Percentiles rank a stretch among this genome's conserved stretches.
phyloP scores from a whole-genome alignment of 495 filamentous ascomycete genomes.

The Penicillium ucsense region DNA sequence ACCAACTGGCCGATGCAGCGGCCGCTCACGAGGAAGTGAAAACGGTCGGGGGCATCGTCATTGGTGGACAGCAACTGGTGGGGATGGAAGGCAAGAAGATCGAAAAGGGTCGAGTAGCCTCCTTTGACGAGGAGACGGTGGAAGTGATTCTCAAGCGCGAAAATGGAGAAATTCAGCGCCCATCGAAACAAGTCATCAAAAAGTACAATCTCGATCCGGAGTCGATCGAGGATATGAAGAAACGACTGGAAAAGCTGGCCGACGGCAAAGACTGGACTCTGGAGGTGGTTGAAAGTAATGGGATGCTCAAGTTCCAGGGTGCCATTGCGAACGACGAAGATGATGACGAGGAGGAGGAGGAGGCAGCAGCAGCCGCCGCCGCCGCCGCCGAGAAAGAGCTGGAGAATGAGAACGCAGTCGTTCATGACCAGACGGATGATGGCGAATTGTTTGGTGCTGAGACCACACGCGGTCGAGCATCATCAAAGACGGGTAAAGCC shows the following conservation, averaged over 20 bases:
- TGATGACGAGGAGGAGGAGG: conserved; percentile 9
- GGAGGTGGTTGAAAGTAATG: conserved; percentile 36
- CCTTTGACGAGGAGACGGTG: conserved; percentile 29
- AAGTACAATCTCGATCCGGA: conserved; percentile 61
- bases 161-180: conserved; percentile 43
- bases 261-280: conserved; percentile 39
- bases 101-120: conserved; percentile 40
- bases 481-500: too few relatives aligned
- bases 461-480: too few relatives aligned
- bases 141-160: conserved; percentile 47
- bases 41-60: conserved; percentile 48
- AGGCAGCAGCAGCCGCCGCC: too few relatives aligned
- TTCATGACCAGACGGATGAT: neutral
- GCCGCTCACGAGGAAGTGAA: conserved; percentile 20
- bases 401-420: too few relatives aligned
- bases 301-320: conserved; percentile 41
- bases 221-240: conserved; percentile 52
- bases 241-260: conserved; percentile 38
- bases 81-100: conserved; percentile 46
- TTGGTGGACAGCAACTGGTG: conserved; percentile 49
- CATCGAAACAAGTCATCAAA: conserved; percentile 53
- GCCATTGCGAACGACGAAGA: conserved; percentile 26
- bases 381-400: too few relatives aligned
- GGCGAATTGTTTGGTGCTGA: neutral
- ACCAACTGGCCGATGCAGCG: conserved; percentile 27